Evolutionary conservation across 345 rosid genomes (phyloP).

Genomic region (Gynandropsis gynandra): DNA sequence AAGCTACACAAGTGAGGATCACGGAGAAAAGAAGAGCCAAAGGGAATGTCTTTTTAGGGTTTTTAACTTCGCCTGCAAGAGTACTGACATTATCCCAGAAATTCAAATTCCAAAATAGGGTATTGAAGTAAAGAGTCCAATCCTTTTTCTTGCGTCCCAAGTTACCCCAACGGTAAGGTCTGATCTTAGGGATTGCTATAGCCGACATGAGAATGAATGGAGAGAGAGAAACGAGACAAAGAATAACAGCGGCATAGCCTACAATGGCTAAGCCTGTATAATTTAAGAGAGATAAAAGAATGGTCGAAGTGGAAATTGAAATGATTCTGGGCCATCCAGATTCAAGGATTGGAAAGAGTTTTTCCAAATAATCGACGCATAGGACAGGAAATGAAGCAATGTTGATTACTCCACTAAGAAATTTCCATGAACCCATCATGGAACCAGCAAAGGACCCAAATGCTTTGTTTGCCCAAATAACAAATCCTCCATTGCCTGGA

Average conservation of each 20-base stretch:
- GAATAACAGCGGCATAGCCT: conserved; percentile 60
- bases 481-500: conserved; percentile 74
- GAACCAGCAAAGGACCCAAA: conserved; percentile 70
- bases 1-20: conserved; percentile 70
- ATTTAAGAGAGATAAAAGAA: conserved; percentile 50
- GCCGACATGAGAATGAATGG: conserved; percentile 66
- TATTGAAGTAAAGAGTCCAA: conserved; percentile 80
- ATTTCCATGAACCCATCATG: conserved; percentile 78
- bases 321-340: conserved; percentile 55
- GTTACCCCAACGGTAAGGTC: conserved; percentile 61
- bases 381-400: conserved; percentile 71
- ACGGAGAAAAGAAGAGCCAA: conserved; percentile 58
- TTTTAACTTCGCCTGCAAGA: conserved; percentile 72
- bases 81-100: conserved; percentile 93
- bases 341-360: conserved; percentile 34
- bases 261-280: conserved; percentile 65
- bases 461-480: conserved; percentile 71
- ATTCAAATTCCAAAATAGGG: conserved; percentile 89
- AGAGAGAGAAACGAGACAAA: conserved; percentile 58
- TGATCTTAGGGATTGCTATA: conserved; percentile 62
- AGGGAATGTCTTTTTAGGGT: conserved; percentile 64
- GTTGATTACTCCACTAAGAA: conserved; percentile 67
- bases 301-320: conserved; percentile 35
- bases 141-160: conserved; percentile 52
- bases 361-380: conserved; percentile 53